Base-by-base conservation (phyloP, 192 early-diverging fungal species). In the Ambispora gerdemannii region DNA sequence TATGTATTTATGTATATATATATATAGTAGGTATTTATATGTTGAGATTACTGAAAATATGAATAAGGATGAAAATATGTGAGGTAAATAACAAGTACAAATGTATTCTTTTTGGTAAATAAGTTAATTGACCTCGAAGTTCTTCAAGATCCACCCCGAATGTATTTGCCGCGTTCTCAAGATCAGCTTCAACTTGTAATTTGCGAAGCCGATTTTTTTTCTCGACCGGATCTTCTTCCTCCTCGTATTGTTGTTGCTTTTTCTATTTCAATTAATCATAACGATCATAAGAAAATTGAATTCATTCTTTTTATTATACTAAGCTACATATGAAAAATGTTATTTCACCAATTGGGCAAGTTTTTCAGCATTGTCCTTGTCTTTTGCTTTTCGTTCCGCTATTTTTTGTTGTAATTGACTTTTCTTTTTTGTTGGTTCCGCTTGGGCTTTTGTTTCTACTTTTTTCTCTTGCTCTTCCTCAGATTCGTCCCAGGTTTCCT, bases 81-180 rank as follows among this genome's bases (percentile, higher is more conserved):
- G 11, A 28, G n/a, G 27, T 53, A 19, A 53, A 53, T 55, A 25
- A 0, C 13, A 55, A 55, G 13, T 27, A 60, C 30, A 60, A 62
- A 34, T 62, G 22, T 62, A 20, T 31, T 20, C 15, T 34, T 34
- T 32, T 1, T 3, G 35, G 22, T 62, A 62, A 62, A 2, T 62
- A 7, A 34, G 1, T 20, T 35, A 34, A 3, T 43, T 32, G 31
- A 62, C 25, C 11, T 17, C 31, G 3, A 19, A 62, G 31, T n/a
- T 8, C 84, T 38, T 80, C 81, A 71, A 92, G 73, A 49, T 82
- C 77, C 28, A 87, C 72, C 19, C 88, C 88, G 70, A 92, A 90
- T 50, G 90, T 76, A 69, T 86, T 87, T 24, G 82, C 76, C 25
- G 84, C 78, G 62, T 84, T 88, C 70, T 83, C 73, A 43, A 86